Evolutionary conservation across 371 early-diverging fungal species (phyloP).

Genomic region (Conidiobolus incongruus): DNA sequence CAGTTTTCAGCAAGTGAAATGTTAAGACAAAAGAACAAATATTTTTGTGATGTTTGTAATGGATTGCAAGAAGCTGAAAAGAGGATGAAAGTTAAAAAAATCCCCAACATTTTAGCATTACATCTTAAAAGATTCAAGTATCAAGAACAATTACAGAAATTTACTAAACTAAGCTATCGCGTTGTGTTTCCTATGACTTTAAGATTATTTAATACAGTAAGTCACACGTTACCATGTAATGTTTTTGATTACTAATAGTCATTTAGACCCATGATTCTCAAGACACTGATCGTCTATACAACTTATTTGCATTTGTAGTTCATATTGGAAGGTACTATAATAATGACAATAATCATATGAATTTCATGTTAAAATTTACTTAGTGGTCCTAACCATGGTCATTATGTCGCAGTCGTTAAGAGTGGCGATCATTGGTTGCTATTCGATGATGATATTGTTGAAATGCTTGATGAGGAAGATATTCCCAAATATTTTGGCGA

Average conservation of each 20-base stretch:
- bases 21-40: conserved; percentile 85
- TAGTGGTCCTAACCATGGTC: conserved; percentile 90
- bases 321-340: conserved; percentile 63
- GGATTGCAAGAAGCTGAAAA: conserved; percentile 92
- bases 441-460: conserved; percentile 86
- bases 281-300: conserved; percentile 64
- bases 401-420: conserved; percentile 80
- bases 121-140: conserved; percentile 95
- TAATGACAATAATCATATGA: not conserved
- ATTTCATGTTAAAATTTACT: not conserved
- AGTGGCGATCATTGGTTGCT: conserved; percentile 72
- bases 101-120: conserved; percentile 84
- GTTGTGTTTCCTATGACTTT: conserved; percentile 86
- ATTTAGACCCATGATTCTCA: conserved; percentile 56
- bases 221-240: no score
- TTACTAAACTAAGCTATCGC: conserved; percentile 82
- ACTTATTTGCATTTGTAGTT: conserved; percentile 73
- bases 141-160: conserved; percentile 70
- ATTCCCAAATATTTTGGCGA: conserved; percentile 68
- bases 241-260: not conserved
- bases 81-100: conserved; percentile 76
- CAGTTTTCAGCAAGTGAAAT: conserved; percentile 89
- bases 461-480: conserved; percentile 57
- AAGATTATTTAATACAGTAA: conserved; percentile 77
- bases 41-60: conserved; percentile 84